A percentile compares a stretch with the other conserved stretches of the same genome.
Evolutionary conservation across 2,329 filamentous ascomycete species (phyloP).

Genomic region (Akanthomyces lecanii): DNA sequence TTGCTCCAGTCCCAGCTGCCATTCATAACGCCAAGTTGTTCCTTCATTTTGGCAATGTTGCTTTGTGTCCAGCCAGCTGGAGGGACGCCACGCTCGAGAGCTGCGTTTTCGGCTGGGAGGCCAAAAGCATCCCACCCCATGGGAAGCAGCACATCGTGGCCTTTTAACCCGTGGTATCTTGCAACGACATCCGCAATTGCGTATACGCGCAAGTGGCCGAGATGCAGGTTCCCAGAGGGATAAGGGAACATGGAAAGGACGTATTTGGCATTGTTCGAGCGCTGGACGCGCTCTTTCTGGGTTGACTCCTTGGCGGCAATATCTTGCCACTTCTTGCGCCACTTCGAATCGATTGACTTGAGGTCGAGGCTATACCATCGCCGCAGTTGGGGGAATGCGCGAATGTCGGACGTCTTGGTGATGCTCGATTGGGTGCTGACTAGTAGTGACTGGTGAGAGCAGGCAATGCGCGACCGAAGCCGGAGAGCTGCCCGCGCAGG

Average conservation of each 20-base stretch:
- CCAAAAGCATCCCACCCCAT: conserved; percentile 96
- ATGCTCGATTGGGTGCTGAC: neutral
- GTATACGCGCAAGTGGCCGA: conserved; percentile 85
- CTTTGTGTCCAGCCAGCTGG: conserved; percentile 73
- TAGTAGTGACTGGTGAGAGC: neutral
- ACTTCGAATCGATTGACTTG: conserved; percentile 33
- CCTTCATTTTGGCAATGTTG: conserved; percentile 83
- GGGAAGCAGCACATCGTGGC: conserved; percentile 73
- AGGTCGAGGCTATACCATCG: conserved; percentile 45
- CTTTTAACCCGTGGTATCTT: conserved; percentile 70
- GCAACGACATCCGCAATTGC: conserved; percentile 84
- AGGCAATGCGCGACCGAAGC: neutral
- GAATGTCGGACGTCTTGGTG: neutral
- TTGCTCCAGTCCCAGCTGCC: conserved; percentile 78
- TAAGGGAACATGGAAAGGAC: conserved; percentile 93
- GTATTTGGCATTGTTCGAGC: conserved; percentile 47
- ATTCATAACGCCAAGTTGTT: conserved; percentile 74
- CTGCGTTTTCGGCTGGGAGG: conserved; percentile 85
- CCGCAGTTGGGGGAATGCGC: conserved; percentile 2
- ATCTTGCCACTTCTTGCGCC: conserved; percentile 20
- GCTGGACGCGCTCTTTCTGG: conserved; percentile 19
- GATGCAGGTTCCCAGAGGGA: conserved; percentile 79
- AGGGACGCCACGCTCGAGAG: conserved; percentile 74
- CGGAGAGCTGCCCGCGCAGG: neutral
- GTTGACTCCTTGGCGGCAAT: conserved; percentile 18